phyloP scores from a whole-genome alignment of 2,329 filamentous ascomycete species.

The Epichloe glyceriae region DNA sequence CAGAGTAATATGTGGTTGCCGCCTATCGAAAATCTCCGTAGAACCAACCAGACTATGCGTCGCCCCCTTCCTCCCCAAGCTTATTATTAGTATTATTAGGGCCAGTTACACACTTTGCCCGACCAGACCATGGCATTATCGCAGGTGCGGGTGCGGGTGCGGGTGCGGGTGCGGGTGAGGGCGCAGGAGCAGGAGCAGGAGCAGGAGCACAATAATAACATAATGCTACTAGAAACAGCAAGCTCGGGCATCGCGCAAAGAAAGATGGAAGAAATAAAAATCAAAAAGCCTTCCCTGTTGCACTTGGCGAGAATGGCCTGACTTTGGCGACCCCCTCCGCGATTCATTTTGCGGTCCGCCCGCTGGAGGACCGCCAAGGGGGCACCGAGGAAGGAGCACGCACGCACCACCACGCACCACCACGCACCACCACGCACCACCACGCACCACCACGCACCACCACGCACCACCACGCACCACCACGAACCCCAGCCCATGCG shows the following conservation, averaged over 20 bases:
- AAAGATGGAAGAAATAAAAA: neutral
- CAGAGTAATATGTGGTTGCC: too few relatives aligned
- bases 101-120: too few relatives aligned
- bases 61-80: neutral
- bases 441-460: neutral
- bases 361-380: neutral
- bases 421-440: neutral
- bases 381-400: too few relatives aligned
- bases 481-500: conserved; percentile 7
- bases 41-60: neutral
- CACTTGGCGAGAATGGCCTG: conserved; percentile 8
- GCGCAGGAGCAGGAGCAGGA: neutral
- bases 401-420: neutral
- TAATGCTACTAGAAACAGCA: neutral
- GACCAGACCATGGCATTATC: too few relatives aligned
- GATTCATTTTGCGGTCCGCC: conserved; percentile 3
- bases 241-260: neutral
- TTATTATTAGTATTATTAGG: neutral
- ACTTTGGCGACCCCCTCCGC: conserved; percentile 5
- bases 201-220: neutral
- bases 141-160: too few relatives aligned
- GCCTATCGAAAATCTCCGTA: neutral
- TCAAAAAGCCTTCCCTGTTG: neutral
- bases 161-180: too few relatives aligned
- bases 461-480: conserved; percentile 1